phyloP scores from a whole-genome alignment of 768 basidiomycete species.

The Boletales sp. region DNA sequence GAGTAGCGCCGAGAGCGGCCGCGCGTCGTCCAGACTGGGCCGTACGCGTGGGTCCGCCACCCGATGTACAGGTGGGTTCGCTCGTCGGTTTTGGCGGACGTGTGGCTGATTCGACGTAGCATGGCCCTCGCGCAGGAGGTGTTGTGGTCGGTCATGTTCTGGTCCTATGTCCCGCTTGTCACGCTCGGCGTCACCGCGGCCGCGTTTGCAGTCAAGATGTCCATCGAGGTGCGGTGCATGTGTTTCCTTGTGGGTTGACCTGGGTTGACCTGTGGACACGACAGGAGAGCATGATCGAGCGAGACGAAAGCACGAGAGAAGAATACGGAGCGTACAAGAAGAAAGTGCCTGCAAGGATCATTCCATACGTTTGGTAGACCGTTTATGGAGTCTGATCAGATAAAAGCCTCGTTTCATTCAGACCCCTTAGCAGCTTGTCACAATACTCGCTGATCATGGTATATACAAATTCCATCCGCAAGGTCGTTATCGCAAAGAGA shows the following conservation, averaged over 20 bases:
- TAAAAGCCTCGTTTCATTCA: too few species aligned
- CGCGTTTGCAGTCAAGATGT: conserved; percentile 21
- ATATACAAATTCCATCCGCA: too few species aligned
- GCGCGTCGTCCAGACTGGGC: conserved; percentile 26
- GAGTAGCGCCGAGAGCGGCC: conserved; percentile 22
- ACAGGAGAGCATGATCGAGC: conserved; percentile 24
- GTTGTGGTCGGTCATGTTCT: conserved; percentile 15
- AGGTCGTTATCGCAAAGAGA: too few species aligned
- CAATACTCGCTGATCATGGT: too few species aligned
- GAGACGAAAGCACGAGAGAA: conserved; percentile 8
- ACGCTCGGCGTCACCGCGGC: conserved; percentile 7
- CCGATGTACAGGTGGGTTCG: conserved; percentile 22
- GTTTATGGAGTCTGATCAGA: neutral
- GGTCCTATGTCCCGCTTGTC: conserved; percentile 25
- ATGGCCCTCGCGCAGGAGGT: conserved; percentile 10
- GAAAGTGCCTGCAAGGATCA: conserved; percentile 19
- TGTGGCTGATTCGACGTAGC: neutral
- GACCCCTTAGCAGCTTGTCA: too few species aligned
- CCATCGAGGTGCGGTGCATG: conserved; percentile 21
- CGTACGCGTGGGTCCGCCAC: conserved; percentile 31
- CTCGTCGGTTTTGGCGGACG: neutral
- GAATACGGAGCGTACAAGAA: conserved; percentile 22
- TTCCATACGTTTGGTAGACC: conserved; percentile 20
- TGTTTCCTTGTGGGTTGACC: neutral
- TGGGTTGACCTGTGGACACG: neutral